Percentiles rank a stretch among this genome's conserved stretches.
These are phyloP conservation scores for Dimargaris verticillata DNA, from an alignment of 192 early-diverging fungal genomes.

Conservation along the genomic window DNA sequence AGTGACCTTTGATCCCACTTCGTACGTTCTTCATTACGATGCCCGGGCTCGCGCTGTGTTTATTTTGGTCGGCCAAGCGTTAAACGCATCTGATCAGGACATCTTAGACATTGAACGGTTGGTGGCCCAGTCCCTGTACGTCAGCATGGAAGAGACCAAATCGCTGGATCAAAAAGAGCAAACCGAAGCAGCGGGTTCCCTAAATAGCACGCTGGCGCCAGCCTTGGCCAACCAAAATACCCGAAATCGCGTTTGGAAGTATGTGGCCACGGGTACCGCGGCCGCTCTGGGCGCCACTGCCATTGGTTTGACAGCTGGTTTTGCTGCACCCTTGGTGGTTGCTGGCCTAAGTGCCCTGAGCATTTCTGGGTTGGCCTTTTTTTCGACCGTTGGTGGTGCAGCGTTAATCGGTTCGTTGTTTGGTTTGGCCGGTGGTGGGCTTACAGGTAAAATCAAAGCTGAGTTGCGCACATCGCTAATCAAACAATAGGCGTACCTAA, in stretches of 20 bases:
- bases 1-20: not conserved
- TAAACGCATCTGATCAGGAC: constrained; percentile 24
- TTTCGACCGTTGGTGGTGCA: constrained; percentile 26
- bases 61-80: constrained; percentile 20
- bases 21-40: constrained; percentile 23
- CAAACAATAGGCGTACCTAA: no score
- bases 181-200: constrained; percentile 13
- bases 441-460: constrained; percentile 17
- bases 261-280: constrained; percentile 26
- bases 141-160: constrained; percentile 22
- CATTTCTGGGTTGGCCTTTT: constrained; percentile 27
- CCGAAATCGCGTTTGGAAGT: constrained; percentile 25
- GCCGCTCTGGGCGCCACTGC: constrained; percentile 26
- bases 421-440: constrained; percentile 32
- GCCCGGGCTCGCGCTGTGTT: constrained; percentile 29
- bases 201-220: no score
- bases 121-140: constrained; percentile 17
- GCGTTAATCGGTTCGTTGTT: constrained; percentile 30
- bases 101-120: constrained; percentile 19
- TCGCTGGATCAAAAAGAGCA: constrained; percentile 17
- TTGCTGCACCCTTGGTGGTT: constrained; percentile 33
- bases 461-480: no score
- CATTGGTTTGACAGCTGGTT: constrained; percentile 31
- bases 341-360: constrained; percentile 31
- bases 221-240: constrained; percentile 9